phyloP scores from a whole-genome alignment of 257 asterid species.

The Solanum lycopersicoides region DNA sequence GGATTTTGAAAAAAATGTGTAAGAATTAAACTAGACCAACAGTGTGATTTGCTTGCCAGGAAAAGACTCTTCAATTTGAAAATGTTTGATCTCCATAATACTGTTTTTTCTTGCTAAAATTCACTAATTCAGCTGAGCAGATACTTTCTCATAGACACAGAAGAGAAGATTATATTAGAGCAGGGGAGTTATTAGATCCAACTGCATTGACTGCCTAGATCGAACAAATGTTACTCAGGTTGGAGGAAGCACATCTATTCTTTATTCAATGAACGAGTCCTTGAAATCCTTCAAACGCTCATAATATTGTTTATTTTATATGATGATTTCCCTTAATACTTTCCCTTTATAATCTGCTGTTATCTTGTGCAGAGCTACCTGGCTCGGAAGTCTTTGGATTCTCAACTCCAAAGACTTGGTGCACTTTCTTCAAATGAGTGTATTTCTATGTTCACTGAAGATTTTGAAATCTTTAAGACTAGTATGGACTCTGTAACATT shows the following conservation, averaged over 20 bases:
- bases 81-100: constrained; percentile 33
- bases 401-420: constrained; percentile 74
- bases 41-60: constrained; percentile 7
- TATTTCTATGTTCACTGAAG: constrained; percentile 67
- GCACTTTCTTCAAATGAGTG: constrained; percentile 52
- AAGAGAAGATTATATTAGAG: constrained; percentile 57
- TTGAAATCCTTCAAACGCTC: not conserved
- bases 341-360: not conserved
- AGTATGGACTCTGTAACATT: constrained; percentile 30
- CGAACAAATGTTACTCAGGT: constrained; percentile 99
- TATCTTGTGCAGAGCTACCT: constrained; percentile 73
- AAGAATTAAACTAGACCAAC: constrained; percentile 6
- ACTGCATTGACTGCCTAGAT: constrained; percentile 97
- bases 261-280: not conserved
- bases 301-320: not conserved
- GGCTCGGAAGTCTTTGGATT: constrained; percentile 64
- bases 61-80: constrained; percentile 12
- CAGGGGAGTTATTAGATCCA: constrained; percentile 81
- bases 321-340: not conserved
- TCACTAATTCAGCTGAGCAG: constrained; percentile 90
- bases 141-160: constrained; percentile 78
- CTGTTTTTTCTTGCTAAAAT: constrained; percentile 34
- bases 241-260: constrained; percentile 19
- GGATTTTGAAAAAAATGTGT: constrained; percentile 89
- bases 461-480: constrained; percentile 58